Evolutionary conservation across 2,329 filamentous ascomycete genomes (phyloP), one percentile per base, ranked within the genome.

Genomic region (Pestalotiopsis sp.): DNA sequence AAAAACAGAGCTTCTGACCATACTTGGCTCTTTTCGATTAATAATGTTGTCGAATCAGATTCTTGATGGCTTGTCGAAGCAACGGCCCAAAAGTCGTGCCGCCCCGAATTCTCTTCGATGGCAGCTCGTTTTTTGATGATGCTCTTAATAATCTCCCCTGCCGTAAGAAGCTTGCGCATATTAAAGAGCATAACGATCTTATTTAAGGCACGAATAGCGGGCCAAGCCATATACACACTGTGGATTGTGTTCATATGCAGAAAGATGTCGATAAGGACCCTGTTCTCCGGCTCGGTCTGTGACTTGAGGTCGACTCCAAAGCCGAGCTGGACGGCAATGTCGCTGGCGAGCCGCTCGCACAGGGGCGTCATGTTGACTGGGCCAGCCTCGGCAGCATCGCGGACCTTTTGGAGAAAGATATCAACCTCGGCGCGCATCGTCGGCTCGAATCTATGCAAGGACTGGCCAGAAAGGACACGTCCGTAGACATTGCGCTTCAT

Each of bases 251-350:
- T 58, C 17, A 26, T 22, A 1, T 58, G 17, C 2, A 58, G 17
- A 10, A 26, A 20, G 55, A 26, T 14, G 5, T 20, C n/a, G 20
- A 58, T 58, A 22, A 58, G 17, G 55, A 20, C 10, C 17, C 22
- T 58, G 4, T 30, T 62, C 38, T 66, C 66, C 20, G 63, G 58
- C 24, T 71, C 68, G 3, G 72, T 71, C 38, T 73, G 72, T 2
- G 68, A 68, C 6, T 69, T 69, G 44, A 73, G 64, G 26, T 66
- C 20, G 44, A 68, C 71, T 9, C 72, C 72, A 59, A 73, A 72
- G 38, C 71, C 71, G 3, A 73, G 68, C 7, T 68, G 61, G 20
- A 66, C 70, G 24, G 72, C 67, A n/a, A 73, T 65, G 38, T 73
- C 72, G 58, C 68, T 68, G 9, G 66, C 65, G 22, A 72, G 61